Conservation (phyloP, 495 filamentous ascomycete genomes). For the Penicillium salamii region DNA sequence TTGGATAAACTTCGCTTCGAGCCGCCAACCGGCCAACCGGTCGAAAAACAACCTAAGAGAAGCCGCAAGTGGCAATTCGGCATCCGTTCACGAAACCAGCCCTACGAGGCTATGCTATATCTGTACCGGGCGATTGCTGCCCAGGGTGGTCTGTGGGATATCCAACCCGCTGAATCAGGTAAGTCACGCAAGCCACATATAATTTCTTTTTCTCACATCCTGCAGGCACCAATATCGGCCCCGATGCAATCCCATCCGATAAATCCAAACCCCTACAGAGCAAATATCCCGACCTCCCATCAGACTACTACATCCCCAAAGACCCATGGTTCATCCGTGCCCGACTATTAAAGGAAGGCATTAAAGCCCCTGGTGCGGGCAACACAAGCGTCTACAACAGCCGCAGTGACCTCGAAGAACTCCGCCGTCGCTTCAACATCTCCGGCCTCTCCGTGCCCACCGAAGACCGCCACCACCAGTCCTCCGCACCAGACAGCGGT, state of each 20-base stretch:
- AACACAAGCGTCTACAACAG: slow-evolving; percentile 54
- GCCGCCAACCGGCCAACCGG: slow-evolving; percentile 65
- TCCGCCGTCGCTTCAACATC: slow-evolving; percentile 47
- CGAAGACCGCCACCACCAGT: slow-evolving; percentile 29
- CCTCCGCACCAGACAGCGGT: slow-evolving; percentile 25
- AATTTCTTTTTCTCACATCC: slow-evolving; percentile 1
- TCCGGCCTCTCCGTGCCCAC: slow-evolving; percentile 36
- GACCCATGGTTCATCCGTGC: slow-evolving; percentile 96
- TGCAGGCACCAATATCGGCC: slow-evolving; percentile 27
- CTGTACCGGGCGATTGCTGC: slow-evolving; percentile 87
- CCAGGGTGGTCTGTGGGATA: slow-evolving; percentile 83
- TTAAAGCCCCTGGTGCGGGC: slow-evolving; percentile 44
- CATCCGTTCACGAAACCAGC: slow-evolving; percentile 88
- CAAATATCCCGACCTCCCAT: slow-evolving; percentile 46
- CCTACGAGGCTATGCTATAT: slow-evolving; percentile 87
- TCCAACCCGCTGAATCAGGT: slow-evolving; percentile 44
- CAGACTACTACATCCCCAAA: slow-evolving; percentile 75
- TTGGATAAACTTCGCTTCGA: slow-evolving; percentile 54
- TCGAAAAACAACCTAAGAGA: slow-evolving; percentile 59
- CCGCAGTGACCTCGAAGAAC: slow-evolving; percentile 53
- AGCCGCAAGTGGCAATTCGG: slow-evolving; percentile 95
- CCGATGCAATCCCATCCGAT: slow-evolving; percentile 20
- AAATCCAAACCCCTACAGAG: slow-evolving; percentile 39
- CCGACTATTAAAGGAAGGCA: slow-evolving; percentile 76
- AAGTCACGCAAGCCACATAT: slow-evolving; percentile 4